A percentile compares a stretch with the other conserved stretches of the same genome.
Conservation (phyloP, 352 stramenopile species). For the Phytophthora kernoviae region DNA sequence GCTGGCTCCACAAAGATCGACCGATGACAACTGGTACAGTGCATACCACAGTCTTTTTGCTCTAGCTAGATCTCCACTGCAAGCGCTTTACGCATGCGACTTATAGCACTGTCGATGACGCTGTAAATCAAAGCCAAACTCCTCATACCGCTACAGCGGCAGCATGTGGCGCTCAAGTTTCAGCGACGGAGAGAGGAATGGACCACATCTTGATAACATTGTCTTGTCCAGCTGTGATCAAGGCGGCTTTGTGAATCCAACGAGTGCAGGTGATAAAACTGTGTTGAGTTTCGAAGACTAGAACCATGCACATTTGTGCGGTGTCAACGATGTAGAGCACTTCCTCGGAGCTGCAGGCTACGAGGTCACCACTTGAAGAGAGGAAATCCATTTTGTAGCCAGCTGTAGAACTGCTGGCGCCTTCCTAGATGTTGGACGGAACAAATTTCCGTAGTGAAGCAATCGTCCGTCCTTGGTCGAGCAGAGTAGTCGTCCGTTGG, state of each 20-base stretch:
- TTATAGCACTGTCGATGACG: no score
- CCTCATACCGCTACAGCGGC: background rate
- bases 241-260: conserved; percentile 48
- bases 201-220: conserved; percentile 76
- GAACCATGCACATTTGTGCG: conserved; percentile 36
- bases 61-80: no score
- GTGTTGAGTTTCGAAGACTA: conserved; percentile 54
- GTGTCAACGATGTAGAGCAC: conserved; percentile 64
- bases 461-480: conserved; percentile 72
- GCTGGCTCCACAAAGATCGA: no score
- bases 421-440: conserved; percentile 5
- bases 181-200: conserved; percentile 12
- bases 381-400: conserved; percentile 64
- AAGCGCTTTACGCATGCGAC: no score
- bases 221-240: conserved; percentile 67
- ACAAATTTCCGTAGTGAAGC: conserved; percentile 45
- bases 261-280: conserved; percentile 68
- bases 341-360: conserved; percentile 67
- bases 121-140: no score
- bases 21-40: no score
- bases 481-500: conserved; percentile 44
- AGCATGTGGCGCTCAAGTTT: no score
- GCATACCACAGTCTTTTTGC: no score
- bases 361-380: conserved; percentile 42
- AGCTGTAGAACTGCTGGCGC: conserved; percentile 44